A percentile compares a stretch with the other conserved stretches of the same genome.
Evolutionary conservation across 306 rosid species (phyloP).

Genomic region (Cucumis hystrix): DNA sequence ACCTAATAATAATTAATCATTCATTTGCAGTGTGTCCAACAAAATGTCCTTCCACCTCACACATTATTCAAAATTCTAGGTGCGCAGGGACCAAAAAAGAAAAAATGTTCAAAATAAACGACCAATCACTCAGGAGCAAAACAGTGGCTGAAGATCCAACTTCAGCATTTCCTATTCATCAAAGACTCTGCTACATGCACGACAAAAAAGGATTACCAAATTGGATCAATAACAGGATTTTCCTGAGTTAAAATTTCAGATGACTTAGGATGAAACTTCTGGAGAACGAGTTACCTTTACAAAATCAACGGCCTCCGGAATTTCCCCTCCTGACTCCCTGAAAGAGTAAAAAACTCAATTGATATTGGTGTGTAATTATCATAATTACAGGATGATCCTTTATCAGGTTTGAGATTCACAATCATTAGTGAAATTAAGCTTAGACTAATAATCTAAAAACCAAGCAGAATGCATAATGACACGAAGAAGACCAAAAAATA

Average conservation of each 20-base stretch:
- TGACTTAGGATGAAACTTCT: background rate
- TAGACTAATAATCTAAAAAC: background rate
- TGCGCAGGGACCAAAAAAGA: background rate
- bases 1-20: background rate
- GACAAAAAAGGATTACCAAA: background rate
- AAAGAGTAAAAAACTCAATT: conserved; percentile 2
- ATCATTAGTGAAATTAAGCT: background rate
- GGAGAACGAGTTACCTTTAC: conserved; percentile 33
- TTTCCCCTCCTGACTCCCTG: conserved; percentile 50
- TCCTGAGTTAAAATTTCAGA: background rate
- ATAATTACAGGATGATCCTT: background rate
- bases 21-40: background rate
- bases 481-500: background rate
- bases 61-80: background rate
- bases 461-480: background rate
- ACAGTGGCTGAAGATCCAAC: background rate
- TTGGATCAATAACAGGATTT: background rate
- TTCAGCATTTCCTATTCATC: background rate
- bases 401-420: background rate
- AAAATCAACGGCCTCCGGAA: conserved; percentile 27
- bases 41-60: background rate
- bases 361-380: background rate
- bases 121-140: background rate
- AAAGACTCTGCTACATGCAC: background rate
- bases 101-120: background rate